Evolutionary conservation across 23 red algal genomes (phyloP).

Genomic region (Cyanidioschyzon merolae): DNA sequence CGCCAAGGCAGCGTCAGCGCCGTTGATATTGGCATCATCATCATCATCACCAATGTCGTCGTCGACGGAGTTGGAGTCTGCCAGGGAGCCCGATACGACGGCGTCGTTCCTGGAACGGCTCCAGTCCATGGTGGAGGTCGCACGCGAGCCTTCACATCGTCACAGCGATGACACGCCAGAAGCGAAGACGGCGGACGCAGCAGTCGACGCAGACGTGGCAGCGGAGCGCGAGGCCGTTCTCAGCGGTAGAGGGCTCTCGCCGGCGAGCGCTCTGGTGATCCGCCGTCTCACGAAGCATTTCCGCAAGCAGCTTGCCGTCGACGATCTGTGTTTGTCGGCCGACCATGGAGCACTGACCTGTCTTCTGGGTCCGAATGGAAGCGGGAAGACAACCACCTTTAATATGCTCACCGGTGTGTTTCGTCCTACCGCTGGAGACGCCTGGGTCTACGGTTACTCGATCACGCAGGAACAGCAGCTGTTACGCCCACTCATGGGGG

Average conservation of each 20-base stretch:
- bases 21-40: neutral
- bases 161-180: neutral
- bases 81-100: neutral
- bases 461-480: conserved; percentile 32
- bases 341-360: conserved; percentile 49
- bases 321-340: conserved; percentile 64
- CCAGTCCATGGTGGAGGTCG: neutral
- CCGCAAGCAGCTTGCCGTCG: conserved; percentile 39
- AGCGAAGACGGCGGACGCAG: neutral
- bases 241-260: neutral
- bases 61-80: neutral
- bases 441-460: conserved; percentile 45
- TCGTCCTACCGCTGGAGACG: conserved; percentile 44
- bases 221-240: conserved; percentile 15
- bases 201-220: conserved; percentile 17
- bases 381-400: conserved; percentile 79
- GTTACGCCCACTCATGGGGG: conserved; percentile 64
- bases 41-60: neutral
- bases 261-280: conserved; percentile 47
- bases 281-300: conserved; percentile 54
- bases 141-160: neutral
- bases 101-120: neutral
- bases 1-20: neutral
- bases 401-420: conserved; percentile 64
- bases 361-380: conserved; percentile 67